Percentiles rank a stretch among this genome's conserved stretches.
phyloP scores from a whole-genome alignment of 2,329 filamentous ascomycete genomes.

The Ophiognomonia clavigignenti-juglandacearum region DNA sequence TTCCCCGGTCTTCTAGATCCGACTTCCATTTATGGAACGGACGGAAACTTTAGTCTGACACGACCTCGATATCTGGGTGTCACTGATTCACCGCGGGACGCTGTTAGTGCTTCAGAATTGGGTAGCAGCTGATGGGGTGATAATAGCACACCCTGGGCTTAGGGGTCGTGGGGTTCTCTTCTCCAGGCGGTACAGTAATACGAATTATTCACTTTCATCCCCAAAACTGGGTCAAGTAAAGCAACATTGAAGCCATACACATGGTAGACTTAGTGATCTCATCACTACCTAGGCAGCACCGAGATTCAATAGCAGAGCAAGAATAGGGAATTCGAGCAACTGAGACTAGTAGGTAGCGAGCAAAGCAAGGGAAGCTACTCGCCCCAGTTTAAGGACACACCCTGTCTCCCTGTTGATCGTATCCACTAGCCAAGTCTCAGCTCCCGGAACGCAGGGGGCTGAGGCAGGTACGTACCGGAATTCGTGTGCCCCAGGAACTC shows the following conservation, averaged over 20 bases:
- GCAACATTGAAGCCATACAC: too few species aligned
- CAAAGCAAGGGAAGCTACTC: not conserved
- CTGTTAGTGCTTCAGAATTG: not conserved
- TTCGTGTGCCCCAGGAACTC: not conserved
- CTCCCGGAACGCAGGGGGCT: conserved; percentile 7
- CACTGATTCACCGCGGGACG: not conserved
- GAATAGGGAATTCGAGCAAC: too few species aligned
- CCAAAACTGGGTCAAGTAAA: too few species aligned
- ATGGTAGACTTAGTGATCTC: too few species aligned
- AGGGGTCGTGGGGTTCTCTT: too few species aligned
- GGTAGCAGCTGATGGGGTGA: not conserved
- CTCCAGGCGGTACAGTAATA: too few species aligned
- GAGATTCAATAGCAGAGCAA: too few species aligned
- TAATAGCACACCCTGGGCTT: not conserved
- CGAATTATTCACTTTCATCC: too few species aligned
- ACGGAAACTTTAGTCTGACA: not conserved
- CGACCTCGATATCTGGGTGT: not conserved
- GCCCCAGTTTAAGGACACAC: not conserved
- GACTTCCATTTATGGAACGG: conserved; percentile 10
- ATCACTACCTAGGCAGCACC: too few species aligned
- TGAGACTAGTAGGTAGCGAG: too few species aligned
- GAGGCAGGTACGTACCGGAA: not conserved
- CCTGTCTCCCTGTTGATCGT: not conserved
- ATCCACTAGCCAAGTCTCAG: conserved; percentile 7
- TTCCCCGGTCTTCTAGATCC: not conserved